Evolutionary conservation across 176 grass and related monocot genomes (phyloP), one percentile per base, ranked within the genome.

Genomic region (Triticum dicoccoides): DNA sequence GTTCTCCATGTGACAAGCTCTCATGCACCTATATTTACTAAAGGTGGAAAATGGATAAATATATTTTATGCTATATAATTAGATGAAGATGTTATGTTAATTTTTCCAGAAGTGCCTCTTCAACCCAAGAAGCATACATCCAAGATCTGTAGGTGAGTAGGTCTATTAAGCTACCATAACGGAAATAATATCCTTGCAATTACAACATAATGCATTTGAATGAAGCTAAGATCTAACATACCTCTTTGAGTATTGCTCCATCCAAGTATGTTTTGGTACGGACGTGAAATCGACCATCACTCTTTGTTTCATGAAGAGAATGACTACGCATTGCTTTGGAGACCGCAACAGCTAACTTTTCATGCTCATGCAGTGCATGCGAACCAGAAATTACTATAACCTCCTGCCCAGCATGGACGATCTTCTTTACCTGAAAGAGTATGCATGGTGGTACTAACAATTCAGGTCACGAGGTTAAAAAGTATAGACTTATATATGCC

Each of bases 221-320:
- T 71, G 33, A 82, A 88, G 64, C 58, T 32, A 86, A 73, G 84
- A 85, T 78, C 64, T 32, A 86, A 65, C 84, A 69, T 75, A 98
- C 97, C 93, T 99, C 97, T 93, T 93, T 99, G 76, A 99, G 87
- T 85, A 94, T 93, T 54, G 94, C 94, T 66, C 94, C 90, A 88
- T 99, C 97, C 79, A 99, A 89, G 82, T 99, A 99, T 78, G 88
- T 88, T 87, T 91, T 96, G 20, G 97, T 99, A 83, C 91, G 89
- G 44, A 99, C 94, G 76, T 99, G 94, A 91, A 93, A 99, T 54
- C 85, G 87, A 3, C 97, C 97, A 93, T 99, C 97, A 62, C 34
- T 87, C 61, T 92, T 94, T 87, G 97, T 99, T 87, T 99, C 97
- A 92, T 99, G 97, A 80, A 99, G 80, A 84, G 97, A 99, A 88